Base-by-base conservation (phyloP, 192 early-diverging fungal genomes). In the Haplosporangium gracile region DNA sequence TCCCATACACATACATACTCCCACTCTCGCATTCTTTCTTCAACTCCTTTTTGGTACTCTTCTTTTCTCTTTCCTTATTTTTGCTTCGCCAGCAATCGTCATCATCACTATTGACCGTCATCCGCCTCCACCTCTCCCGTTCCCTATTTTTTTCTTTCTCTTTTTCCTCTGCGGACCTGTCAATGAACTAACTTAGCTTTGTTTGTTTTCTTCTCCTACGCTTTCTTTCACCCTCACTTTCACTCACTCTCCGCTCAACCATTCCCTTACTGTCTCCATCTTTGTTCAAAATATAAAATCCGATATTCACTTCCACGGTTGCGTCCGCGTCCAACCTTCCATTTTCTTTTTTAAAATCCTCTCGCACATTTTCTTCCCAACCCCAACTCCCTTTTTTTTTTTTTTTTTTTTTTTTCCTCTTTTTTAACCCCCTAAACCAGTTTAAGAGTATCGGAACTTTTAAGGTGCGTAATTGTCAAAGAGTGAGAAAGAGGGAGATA, bases 391-490 rank as follows among this genome's bases (percentile, higher is more conserved):
- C 11, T 32, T 29, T 29, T 29, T 1, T 29, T 29, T 26, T 7
- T 26, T 26, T 63, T 8, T 63, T 22, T 3, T 10, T 10, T 29
- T 29, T 29, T 55, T 55, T 5, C n/a, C 36, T 38, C 10, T 38
- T 55, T 49, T 74, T 15, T 5, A 20, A n/a, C 72, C 29, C 72
- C 39, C 45, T 49, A 42, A 72, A 38, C 39, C 39, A 11, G 26
- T 47, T 49, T 43, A 47, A 73, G 72, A 20, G 26, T 32, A 32
- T 57, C 74, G 60, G 60, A 65, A 65, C 26, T 65, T 57, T 65
- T 32, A 65, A 65, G 60, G 60, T 65, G 60, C 55, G 55, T 57
- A 57, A 0, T 26, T 57, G 22, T 0, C n/a, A 26, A 6, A 57
- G 26, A 29, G 26, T 26, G 26, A 7, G 26, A 65, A 29, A 32